These are phyloP conservation scores for Thielaviopsis populi DNA, from an alignment of 2,329 filamentous ascomycete species.

Conservation along the genomic window DNA sequence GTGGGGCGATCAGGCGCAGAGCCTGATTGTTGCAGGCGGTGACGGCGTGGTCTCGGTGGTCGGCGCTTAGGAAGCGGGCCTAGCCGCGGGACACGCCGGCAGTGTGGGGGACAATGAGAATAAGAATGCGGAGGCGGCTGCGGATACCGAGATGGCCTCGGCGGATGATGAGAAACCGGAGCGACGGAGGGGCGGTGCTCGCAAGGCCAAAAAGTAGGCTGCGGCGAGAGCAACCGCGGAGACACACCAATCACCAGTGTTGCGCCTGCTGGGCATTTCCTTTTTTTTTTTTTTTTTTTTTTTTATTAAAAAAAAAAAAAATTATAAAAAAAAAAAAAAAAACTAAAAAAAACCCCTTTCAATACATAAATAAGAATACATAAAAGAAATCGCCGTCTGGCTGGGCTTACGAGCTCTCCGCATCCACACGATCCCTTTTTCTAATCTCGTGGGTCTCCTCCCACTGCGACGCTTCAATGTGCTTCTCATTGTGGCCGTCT, in stretches of 20 bases:
- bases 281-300: not conserved
- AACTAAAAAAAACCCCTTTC: not conserved
- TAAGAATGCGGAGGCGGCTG: not conserved
- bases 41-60: slow-evolving; percentile 65
- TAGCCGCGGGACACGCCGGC: not conserved
- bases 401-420: not conserved
- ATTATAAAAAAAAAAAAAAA: not conserved
- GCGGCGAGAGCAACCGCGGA: not conserved
- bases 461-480: no score
- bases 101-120: not conserved
- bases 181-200: not conserved
- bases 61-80: slow-evolving; percentile 24
- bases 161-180: not conserved
- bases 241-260: not conserved
- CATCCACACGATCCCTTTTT: not conserved
- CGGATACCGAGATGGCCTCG: not conserved
- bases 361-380: not conserved
- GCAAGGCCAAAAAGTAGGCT: not conserved
- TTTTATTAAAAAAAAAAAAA: not conserved
- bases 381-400: not conserved
- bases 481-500: not conserved
- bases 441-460: no score
- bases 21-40: slow-evolving; percentile 56
- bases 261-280: not conserved
- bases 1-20: slow-evolving; percentile 65